A percentile compares a stretch with the other conserved stretches of the same genome.
phyloP scores from a whole-genome alignment of 2,329 filamentous ascomycete genomes.

The Aspergillus fructus region DNA sequence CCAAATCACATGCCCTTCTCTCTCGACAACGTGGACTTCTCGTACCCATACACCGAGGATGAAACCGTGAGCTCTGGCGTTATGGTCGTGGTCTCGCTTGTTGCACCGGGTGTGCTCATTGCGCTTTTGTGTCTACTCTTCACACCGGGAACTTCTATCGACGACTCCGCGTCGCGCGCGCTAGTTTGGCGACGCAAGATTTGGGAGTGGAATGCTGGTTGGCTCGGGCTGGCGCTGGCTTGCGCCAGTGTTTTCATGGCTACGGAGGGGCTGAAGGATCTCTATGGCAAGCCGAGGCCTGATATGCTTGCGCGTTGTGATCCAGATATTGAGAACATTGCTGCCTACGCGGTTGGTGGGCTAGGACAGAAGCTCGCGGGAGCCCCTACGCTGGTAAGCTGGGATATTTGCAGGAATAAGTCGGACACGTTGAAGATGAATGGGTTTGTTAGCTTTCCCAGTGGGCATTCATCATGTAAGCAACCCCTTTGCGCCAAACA shows the following conservation, averaged over 20 bases:
- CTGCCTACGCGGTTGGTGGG: conserved; percentile 63
- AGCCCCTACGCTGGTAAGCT: conserved; percentile 69
- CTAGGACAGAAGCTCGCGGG: conserved; percentile 51
- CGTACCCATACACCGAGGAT: conserved; percentile 68
- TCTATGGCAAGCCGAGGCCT: conserved; percentile 65
- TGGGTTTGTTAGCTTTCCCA: conserved; percentile 82
- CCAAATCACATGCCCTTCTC: conserved; percentile 72
- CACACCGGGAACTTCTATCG: conserved; percentile 70
- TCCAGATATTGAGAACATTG: conserved; percentile 67
- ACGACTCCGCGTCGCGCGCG: conserved; percentile 59
- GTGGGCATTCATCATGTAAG: conserved; percentile 69
- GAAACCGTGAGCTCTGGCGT: conserved; percentile 71
- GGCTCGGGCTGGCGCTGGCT: conserved; percentile 76
- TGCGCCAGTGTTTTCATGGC: conserved; percentile 73
- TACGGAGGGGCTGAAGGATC: conserved; percentile 79
- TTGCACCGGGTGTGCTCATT: conserved; percentile 67
- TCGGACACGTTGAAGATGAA: conserved; percentile 64
- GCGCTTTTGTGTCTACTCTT: conserved; percentile 65
- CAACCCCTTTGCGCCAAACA: conserved; percentile 6
- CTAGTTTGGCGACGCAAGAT: conserved; percentile 77
- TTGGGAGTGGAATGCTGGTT: conserved; percentile 86
- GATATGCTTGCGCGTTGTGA: conserved; percentile 69
- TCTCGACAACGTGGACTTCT: conserved; percentile 72
- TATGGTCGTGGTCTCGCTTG: conserved; percentile 62
- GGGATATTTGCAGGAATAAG: conserved; percentile 69